A percentile compares a stretch with the other conserved stretches of the same genome.
phyloP scores from a whole-genome alignment of 495 filamentous ascomycete genomes.

The Neurospora sp. region DNA sequence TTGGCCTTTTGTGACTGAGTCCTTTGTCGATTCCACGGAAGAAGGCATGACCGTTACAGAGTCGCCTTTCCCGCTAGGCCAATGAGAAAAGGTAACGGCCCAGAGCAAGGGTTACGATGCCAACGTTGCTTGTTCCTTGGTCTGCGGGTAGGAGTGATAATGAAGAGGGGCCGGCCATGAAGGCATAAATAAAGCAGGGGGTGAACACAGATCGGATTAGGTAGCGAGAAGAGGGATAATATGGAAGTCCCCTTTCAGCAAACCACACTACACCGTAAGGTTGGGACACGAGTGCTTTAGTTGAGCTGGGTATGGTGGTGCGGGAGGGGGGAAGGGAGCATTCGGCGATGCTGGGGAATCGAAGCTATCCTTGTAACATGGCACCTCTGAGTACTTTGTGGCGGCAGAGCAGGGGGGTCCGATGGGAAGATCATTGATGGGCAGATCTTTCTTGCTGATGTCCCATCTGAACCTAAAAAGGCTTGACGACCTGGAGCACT shows the following conservation, averaged over 20 bases:
- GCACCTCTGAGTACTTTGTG: conserved; percentile 6
- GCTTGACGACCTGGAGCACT: not conserved
- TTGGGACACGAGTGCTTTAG: conserved; percentile 6
- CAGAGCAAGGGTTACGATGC: not conserved
- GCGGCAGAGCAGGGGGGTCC: conserved; percentile 3
- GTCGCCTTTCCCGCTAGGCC: conserved; percentile 24
- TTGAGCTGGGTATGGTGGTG: conserved; percentile 8
- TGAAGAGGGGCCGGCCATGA: conserved; percentile 5
- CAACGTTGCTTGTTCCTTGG: conserved; percentile 13
- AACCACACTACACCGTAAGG: conserved; percentile 2
- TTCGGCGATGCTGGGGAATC: conserved; percentile 4
- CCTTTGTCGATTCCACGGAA: conserved; percentile 35
- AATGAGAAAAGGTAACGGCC: conserved; percentile 22
- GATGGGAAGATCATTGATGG: conserved; percentile 18
- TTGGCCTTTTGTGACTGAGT: conserved; percentile 31
- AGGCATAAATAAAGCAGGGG: conserved; percentile 6
- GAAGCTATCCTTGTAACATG: conserved; percentile 1
- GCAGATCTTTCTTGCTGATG: conserved; percentile 18
- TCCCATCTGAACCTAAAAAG: conserved; percentile 6
- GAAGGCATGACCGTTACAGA: conserved; percentile 40
- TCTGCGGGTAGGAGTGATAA: conserved; percentile 5
- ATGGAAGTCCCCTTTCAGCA: conserved; percentile 3
- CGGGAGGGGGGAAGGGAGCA: conserved; percentile 7
- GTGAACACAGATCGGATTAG: conserved; percentile 19
- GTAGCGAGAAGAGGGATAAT: conserved; percentile 8